Evolutionary conservation across 2,329 filamentous ascomycete species (phyloP).

Genomic region (Coniochaeta prunicola): DNA sequence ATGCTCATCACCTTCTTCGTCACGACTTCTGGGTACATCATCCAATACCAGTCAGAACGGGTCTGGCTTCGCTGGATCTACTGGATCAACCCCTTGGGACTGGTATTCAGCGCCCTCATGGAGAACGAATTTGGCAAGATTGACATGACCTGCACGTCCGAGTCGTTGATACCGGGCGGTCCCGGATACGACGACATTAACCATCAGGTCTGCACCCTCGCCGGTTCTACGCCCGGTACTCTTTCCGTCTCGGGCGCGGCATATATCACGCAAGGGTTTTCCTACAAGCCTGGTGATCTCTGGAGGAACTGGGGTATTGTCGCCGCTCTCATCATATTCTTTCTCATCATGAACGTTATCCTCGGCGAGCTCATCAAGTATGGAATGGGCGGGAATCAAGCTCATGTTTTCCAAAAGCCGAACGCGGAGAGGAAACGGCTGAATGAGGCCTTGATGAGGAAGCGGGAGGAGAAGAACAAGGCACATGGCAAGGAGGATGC

Average conservation of each 20-base stretch:
- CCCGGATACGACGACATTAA: slow-evolving; percentile 62
- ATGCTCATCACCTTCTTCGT: slow-evolving; percentile 77
- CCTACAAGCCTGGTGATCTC: slow-evolving; percentile 58
- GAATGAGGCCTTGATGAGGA: slow-evolving; percentile 55
- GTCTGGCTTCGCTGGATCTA: slow-evolving; percentile 81
- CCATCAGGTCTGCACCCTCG: slow-evolving; percentile 74
- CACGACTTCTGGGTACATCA: slow-evolving; percentile 74
- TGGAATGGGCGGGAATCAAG: slow-evolving; percentile 72
- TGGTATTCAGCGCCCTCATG: slow-evolving; percentile 74
- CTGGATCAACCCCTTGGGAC: slow-evolving; percentile 67
- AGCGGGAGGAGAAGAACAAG: slow-evolving; percentile 48
- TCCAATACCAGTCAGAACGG: slow-evolving; percentile 69
- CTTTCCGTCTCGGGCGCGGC: slow-evolving; percentile 54
- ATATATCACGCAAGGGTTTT: slow-evolving; percentile 64
- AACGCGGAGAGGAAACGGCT: slow-evolving; percentile 59
- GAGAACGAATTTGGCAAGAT: slow-evolving; percentile 74
- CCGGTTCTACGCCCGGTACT: slow-evolving; percentile 62
- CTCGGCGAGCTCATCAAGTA: slow-evolving; percentile 73
- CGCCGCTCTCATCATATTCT: slow-evolving; percentile 65
- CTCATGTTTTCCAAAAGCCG: slow-evolving; percentile 69
- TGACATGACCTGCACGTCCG: slow-evolving; percentile 59
- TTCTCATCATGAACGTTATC: slow-evolving; percentile 68
- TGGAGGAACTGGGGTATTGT: slow-evolving; percentile 86
- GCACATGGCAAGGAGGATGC: slow-evolving; percentile 34
- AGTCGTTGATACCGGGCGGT: slow-evolving; percentile 65